Evolutionary conservation across 2,329 filamentous ascomycete species (phyloP), one percentile per base, ranked within the genome.

Genomic region (Pyrenophora graminea): DNA sequence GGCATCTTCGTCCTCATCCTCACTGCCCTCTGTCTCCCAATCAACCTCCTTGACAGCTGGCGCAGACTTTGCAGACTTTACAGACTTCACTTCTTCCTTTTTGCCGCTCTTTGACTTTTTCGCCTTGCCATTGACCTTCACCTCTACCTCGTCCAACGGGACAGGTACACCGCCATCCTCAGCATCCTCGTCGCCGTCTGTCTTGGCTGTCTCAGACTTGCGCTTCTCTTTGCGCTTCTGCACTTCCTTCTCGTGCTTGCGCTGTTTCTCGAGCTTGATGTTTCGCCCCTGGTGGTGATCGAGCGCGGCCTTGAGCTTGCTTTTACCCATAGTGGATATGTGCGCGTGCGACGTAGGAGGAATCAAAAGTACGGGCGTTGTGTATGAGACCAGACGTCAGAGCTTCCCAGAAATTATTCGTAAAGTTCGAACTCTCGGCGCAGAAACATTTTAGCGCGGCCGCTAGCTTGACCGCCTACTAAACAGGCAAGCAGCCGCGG

Each of bases 261-360:
- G 52, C 55, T 57, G 88, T 73, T 89, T 85, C 73, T 93, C 89
- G 45, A 90, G 81, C 58, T 88, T 86, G 56, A 89, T 87, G 62
- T 94, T 87, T 40, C 82, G 76, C 25, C 83, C 83, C 67, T 82
- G 80, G 51, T 83, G 75, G 45, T 79, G 76, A 59, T 85, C 81
- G 18, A 87, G 79, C 39, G 83, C 82, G 38, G 77, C 72, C 52
- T 84, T 79, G 39, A 87, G 74, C 68, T 84, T 85, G 57, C 79
- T 80, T 48, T 69, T 70, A 39, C 62, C 68, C 69, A 81, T 80
- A 59, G 39, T 44, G 55, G 23, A 13, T 41, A 15, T 41, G 3
- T 30, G 15, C 15, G 17, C 13, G 13, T 25, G 44, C 9, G 33
- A 39, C 9, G 18, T 30, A 12, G 32, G 7, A 21, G 32, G 30